A percentile compares a stretch with the other conserved stretches of the same genome.
phyloP scores from a whole-genome alignment of 2,329 filamentous ascomycete genomes.

The Talaromyces islandicus region DNA sequence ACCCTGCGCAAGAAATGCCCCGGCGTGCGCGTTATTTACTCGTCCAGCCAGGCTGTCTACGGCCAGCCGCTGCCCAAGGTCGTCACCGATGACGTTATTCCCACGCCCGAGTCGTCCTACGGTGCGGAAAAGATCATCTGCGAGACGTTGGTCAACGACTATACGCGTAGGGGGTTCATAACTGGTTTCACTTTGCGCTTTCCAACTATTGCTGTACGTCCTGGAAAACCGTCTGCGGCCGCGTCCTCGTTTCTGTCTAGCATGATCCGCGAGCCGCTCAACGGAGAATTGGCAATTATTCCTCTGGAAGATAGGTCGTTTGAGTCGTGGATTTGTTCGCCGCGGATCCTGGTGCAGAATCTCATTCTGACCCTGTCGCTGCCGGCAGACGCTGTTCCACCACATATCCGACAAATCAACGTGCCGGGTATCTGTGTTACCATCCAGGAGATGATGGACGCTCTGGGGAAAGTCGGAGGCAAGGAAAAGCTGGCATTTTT shows the following conservation, averaged over 20 bases:
- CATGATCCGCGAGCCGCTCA: conserved; percentile 59
- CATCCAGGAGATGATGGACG: conserved; percentile 52
- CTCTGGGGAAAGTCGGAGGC: conserved; percentile 50
- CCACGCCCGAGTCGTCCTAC: conserved; percentile 58
- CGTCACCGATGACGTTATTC: conserved; percentile 47
- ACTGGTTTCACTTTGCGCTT: conserved; percentile 55
- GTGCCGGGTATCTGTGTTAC: conserved; percentile 51
- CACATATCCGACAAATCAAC: conserved; percentile 49
- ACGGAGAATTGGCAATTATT: conserved; percentile 49
- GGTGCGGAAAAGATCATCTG: conserved; percentile 59
- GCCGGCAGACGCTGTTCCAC: conserved; percentile 33
- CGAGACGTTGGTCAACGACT: conserved; percentile 58
- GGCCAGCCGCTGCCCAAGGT: conserved; percentile 51
- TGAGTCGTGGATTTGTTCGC: conserved; percentile 50
- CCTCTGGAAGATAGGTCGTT: conserved; percentile 47
- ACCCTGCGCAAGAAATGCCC: conserved; percentile 45
- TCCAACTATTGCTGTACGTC: conserved; percentile 57
- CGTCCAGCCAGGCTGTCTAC: conserved; percentile 59
- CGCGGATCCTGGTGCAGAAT: conserved; percentile 49
- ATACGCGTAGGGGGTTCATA: conserved; percentile 54
- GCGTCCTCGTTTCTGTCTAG: conserved; percentile 59
- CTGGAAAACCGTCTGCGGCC: conserved; percentile 54
- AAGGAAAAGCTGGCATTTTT: conserved; percentile 47
- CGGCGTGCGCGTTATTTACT: conserved; percentile 55
- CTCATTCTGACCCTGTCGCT: conserved; percentile 45